A percentile compares a stretch with the other conserved stretches of the same genome.
These are phyloP conservation scores for Curvularia verruculosa DNA, from an alignment of 2,329 filamentous ascomycete species.

Conservation along the genomic window DNA sequence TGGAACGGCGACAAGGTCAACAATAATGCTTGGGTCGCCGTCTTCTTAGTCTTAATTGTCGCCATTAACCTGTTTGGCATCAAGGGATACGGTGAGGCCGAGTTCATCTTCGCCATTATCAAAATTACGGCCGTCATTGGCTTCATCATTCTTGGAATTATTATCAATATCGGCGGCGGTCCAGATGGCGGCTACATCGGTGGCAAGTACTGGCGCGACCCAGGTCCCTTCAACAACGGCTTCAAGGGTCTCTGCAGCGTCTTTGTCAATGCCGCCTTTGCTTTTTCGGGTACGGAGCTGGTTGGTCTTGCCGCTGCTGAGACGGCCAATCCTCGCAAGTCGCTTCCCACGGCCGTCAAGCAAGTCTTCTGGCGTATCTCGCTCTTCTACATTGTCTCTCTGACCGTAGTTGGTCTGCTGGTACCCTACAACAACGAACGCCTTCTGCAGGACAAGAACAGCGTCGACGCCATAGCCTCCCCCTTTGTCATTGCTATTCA, in stretches of 20 bases:
- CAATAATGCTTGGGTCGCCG: conserved; percentile 71
- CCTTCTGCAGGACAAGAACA: conserved; percentile 64
- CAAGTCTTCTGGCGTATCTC: conserved; percentile 87
- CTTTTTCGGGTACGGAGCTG: conserved; percentile 77
- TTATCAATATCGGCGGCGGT: conserved; percentile 79
- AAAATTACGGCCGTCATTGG: conserved; percentile 86
- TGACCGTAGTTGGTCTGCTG: conserved; percentile 80
- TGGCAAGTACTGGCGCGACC: conserved; percentile 74
- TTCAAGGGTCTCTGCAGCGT: conserved; percentile 83
- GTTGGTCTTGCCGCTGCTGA: conserved; percentile 80
- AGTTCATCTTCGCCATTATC: conserved; percentile 84
- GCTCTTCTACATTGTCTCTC: conserved; percentile 82
- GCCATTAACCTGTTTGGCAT: conserved; percentile 72
- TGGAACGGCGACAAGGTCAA: conserved; percentile 66
- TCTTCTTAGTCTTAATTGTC: conserved; percentile 80
- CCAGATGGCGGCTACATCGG: conserved; percentile 74
- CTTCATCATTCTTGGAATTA: conserved; percentile 86
- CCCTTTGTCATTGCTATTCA: conserved; percentile 94
- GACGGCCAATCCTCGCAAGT: conserved; percentile 79
- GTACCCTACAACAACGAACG: conserved; percentile 73
- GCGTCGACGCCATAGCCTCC: conserved; percentile 75
- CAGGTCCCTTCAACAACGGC: conserved; percentile 83
- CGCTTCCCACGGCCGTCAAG: conserved; percentile 86
- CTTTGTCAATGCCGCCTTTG: conserved; percentile 76
- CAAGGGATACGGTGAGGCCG: conserved; percentile 86